Evolutionary conservation across 768 basidiomycete genomes (phyloP), one percentile per base, ranked within the genome.

Genomic region (Termitomyces sp.): DNA sequence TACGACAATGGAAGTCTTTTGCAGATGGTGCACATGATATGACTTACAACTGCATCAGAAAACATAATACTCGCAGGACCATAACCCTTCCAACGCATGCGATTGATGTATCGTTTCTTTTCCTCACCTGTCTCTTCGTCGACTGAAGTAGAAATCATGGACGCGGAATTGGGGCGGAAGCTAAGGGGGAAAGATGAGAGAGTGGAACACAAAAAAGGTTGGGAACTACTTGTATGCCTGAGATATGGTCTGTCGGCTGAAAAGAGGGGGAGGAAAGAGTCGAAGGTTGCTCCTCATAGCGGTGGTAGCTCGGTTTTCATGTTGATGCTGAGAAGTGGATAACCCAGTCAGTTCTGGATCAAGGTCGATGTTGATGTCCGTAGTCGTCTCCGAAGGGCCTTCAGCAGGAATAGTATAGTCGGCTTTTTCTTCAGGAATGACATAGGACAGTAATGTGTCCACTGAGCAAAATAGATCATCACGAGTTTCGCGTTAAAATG

Each of bases 261-360:
- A 98, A 50, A 95, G 72, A 8, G 96, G 95, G 0, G 95, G 91
- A 32, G 96, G 94, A 63, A 95, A 86, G 12, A 93, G 76, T 32
- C 90, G 82, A 9, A 95, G 75, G 65, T 84, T 86, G 68, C 83
- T 88, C 57, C 72, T 74, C 64, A 74, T 61, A 33, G 64, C 54
- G 14, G 65, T 58, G 40, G 65, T 36, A 26, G 60, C 56, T 28
- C 51, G 55, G 14, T 18, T 41, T 47, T 53, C 47, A 28, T n/a
- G 30, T 26, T 23, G 46, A 55, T 55, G 54, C 41, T 58, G 58
- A 14, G 62, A 50, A 8, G 50, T 48, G 10, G 70, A 66, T 33
- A 67, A 61, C 3, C 67, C 70, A 20, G 63, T 66, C 32, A 76
- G 58, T 53, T 78, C 77, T 28, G 84, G 85, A 67, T 87, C 87